Evolutionary conservation across 2,329 filamentous ascomycete species (phyloP), one percentile per base, ranked within the genome.

Genomic region (Huntiella bhutanensis): DNA sequence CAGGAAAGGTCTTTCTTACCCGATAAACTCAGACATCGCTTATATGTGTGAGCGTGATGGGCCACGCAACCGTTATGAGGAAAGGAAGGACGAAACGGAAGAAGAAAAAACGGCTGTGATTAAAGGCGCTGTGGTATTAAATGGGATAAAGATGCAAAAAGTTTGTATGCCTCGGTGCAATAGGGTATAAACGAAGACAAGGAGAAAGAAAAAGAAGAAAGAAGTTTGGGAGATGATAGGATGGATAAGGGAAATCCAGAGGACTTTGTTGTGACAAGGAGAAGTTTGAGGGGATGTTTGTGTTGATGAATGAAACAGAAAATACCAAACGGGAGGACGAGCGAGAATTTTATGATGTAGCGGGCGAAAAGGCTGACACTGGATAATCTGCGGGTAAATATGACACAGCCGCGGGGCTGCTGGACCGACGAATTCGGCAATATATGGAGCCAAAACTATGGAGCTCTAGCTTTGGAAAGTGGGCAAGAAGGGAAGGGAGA

Each of bases 1-100:
- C 42, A 43, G 45, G 45, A 46, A 53, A 56, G 53, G 53, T 58
- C 66, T 40, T 40, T 40, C 38, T 53, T 65, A 75, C 71, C 71
- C 71, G 58, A 75, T 63, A 58, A 73, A 75, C 65, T 74, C 71
- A 62, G 71, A 74, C 71, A 75, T 75, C 57, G 57, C 57, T 54
- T 52, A 48, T 52, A 52, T 55, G 52, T 59, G 60, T 59, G 61
- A 63, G 63, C 64, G 45, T 35, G 57, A 52, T 32, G 63, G 60
- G 59, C 63, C 63, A 61, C 56, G 59, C 60, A 55, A 52, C 58
- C 59, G 58, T 59, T 46, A 51, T 41, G 51, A 53, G 28, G 51
- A 51, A 45, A 52, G 49, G 48, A 46, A 41, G 48, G 49, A 44
- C 50, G 49, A 51, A 46, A 45, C 48, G 46, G 45, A 48, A 48